Percentiles rank a stretch among this genome's conserved stretches.
phyloP scores from a whole-genome alignment of 805 yeast genomes.

The Cyberlindnera xylosilytica region DNA sequence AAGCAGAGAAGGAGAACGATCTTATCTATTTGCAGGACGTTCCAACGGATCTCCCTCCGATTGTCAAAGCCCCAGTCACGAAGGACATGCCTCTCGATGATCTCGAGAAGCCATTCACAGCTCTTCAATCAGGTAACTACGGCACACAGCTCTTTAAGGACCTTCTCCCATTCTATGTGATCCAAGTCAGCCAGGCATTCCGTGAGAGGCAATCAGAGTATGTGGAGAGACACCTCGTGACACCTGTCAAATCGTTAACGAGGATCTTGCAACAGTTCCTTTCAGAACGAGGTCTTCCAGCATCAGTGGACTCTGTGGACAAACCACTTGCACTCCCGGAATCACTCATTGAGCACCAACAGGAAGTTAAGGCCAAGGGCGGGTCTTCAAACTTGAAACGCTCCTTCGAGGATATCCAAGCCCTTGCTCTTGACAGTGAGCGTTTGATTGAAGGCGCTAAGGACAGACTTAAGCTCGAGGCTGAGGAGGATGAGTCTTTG shows the following conservation, averaged over 20 bases:
- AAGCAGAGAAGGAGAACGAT: conserved; percentile 78
- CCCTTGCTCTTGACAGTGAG: conserved; percentile 38
- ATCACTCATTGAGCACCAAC: conserved; percentile 52
- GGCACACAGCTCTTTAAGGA: conserved; percentile 47
- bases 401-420: conserved; percentile 44
- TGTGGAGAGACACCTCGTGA: conserved; percentile 40
- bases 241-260: conserved; percentile 49
- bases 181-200: conserved; percentile 65
- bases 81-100: conserved; percentile 40
- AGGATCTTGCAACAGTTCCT: conserved; percentile 42
- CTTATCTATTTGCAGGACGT: conserved; percentile 68
- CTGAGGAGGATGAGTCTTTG: conserved; percentile 51
- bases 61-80: conserved; percentile 55
- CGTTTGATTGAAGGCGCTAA: conserved; percentile 43
- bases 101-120: conserved; percentile 31
- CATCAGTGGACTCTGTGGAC: conserved; percentile 57
- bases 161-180: conserved; percentile 62
- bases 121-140: conserved; percentile 20
- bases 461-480: conserved; percentile 47
- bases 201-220: conserved; percentile 60
- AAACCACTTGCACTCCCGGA: conserved; percentile 55
- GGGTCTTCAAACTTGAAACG: conserved; percentile 44
- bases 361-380: conserved; percentile 49
- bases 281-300: conserved; percentile 52
- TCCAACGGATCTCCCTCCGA: conserved; percentile 46